Percentiles rank a stretch among this genome's conserved stretches.
phyloP scores from a whole-genome alignment of 164 flowering plant genomes.

The Saururus chinensis region DNA sequence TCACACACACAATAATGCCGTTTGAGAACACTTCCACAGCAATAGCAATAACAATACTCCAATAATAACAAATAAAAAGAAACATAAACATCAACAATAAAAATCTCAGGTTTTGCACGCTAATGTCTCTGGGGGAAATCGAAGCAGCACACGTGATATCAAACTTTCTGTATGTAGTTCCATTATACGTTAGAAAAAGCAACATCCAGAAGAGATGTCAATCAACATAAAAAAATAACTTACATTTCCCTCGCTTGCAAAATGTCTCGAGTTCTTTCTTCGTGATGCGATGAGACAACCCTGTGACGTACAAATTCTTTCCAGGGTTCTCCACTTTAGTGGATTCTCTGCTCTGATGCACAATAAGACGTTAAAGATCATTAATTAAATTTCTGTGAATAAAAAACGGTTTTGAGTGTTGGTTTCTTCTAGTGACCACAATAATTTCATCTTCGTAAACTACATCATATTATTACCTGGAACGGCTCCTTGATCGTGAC shows the following conservation, averaged over 20 bases:
- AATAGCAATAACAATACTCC: too few relatives aligned
- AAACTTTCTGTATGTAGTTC: too few relatives aligned
- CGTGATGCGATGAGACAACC: constrained; percentile 67
- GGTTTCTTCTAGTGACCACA: too few relatives aligned
- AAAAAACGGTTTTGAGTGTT: too few relatives aligned
- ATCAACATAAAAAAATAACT: not conserved
- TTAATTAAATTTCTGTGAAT: not conserved
- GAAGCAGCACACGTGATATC: too few relatives aligned
- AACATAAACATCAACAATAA: too few relatives aligned
- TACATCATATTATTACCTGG: constrained; percentile 26
- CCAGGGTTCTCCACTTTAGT: constrained; percentile 86
- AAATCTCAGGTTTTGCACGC: too few relatives aligned
- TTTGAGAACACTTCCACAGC: not conserved
- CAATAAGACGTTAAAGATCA: not conserved
- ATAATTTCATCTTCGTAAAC: too few relatives aligned
- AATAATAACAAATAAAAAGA: too few relatives aligned
- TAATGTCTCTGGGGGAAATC: too few relatives aligned
- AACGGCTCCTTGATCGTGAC: constrained; percentile 43
- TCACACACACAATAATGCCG: not conserved
- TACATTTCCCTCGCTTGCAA: constrained; percentile 74
- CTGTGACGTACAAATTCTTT: constrained; percentile 86
- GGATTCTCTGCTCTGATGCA: constrained; percentile 43
- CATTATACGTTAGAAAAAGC: too few relatives aligned
- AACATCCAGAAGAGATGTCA: too few relatives aligned
- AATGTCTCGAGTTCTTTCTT: constrained; percentile 78